These are phyloP conservation scores for Rhizopus arrhizus DNA, from an alignment of 371 early-diverging fungal species.

Conservation along the genomic window DNA sequence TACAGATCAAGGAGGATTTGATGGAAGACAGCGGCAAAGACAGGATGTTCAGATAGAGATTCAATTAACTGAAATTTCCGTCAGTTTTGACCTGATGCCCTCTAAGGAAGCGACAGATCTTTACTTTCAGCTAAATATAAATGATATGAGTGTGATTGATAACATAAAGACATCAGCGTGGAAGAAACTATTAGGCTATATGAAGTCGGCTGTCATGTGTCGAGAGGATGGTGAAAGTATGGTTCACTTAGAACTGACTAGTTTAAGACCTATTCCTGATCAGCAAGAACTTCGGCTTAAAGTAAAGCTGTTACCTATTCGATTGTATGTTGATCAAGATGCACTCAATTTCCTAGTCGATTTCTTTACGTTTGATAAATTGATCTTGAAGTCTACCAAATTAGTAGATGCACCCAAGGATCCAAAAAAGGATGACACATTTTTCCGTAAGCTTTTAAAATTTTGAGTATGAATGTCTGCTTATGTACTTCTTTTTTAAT, in stretches of 20 bases:
- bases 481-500: background rate
- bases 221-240: slow-evolving; percentile 68
- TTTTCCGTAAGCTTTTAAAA: slow-evolving; percentile 64
- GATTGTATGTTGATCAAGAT: slow-evolving; percentile 93
- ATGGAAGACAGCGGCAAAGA: background rate
- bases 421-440: slow-evolving; percentile 31
- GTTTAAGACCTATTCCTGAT: slow-evolving; percentile 61
- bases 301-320: slow-evolving; percentile 74
- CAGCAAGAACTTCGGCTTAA: slow-evolving; percentile 66
- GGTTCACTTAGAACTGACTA: slow-evolving; percentile 65
- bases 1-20: slow-evolving; percentile 16
- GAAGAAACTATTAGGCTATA: slow-evolving; percentile 74
- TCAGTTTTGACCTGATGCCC: slow-evolving; percentile 65
- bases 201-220: slow-evolving; percentile 52
- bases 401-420: slow-evolving; percentile 1
- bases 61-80: slow-evolving; percentile 49
- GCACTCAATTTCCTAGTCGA: slow-evolving; percentile 81
- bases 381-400: background rate
- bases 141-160: slow-evolving; percentile 79
- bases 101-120: slow-evolving; percentile 48
- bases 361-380: slow-evolving; percentile 71
- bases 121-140: slow-evolving; percentile 53
- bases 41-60: slow-evolving; percentile 55
- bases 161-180: slow-evolving; percentile 75
- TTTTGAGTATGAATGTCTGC: background rate